These are phyloP conservation scores for Lipomyces yamanashiensis DNA, from an alignment of 805 yeast species.

Conservation along the genomic window DNA sequence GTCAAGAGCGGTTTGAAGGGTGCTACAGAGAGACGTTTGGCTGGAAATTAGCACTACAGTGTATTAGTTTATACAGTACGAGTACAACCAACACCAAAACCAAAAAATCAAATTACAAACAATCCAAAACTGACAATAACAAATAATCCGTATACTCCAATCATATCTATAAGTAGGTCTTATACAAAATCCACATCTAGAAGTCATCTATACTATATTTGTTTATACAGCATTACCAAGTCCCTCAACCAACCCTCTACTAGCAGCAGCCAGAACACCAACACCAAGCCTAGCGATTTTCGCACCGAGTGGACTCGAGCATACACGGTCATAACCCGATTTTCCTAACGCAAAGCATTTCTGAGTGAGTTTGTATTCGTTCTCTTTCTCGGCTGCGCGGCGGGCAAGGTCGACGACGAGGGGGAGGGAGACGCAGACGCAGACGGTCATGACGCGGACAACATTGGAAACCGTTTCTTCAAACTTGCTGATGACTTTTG, in stretches of 20 bases:
- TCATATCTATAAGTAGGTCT: background rate
- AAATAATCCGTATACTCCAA: background rate
- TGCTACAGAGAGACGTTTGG: constrained; percentile 52
- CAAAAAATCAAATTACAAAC: too few species aligned
- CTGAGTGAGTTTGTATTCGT: constrained; percentile 23
- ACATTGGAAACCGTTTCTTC: constrained; percentile 18
- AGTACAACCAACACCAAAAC: background rate
- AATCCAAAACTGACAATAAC: too few species aligned
- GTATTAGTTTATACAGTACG: too few species aligned
- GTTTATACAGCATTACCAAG: background rate
- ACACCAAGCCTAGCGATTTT: constrained; percentile 4
- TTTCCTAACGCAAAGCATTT: constrained; percentile 12
- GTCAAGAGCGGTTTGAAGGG: constrained; percentile 56
- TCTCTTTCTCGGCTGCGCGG: constrained; percentile 20
- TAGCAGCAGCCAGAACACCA: constrained; percentile 20
- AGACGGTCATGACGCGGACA: constrained; percentile 20
- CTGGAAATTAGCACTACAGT: constrained; percentile 5
- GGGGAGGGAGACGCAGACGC: constrained; percentile 21
- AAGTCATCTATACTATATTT: background rate
- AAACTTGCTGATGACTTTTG: background rate
- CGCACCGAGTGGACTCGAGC: constrained; percentile 18
- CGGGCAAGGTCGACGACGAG: constrained; percentile 16
- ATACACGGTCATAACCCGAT: constrained; percentile 16
- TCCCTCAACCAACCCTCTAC: constrained; percentile 28
- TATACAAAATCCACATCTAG: background rate